Percentiles rank a stretch among this genome's conserved stretches.
phyloP scores from a whole-genome alignment of 495 filamentous ascomycete species.

The Talaromyces stipitatus region DNA sequence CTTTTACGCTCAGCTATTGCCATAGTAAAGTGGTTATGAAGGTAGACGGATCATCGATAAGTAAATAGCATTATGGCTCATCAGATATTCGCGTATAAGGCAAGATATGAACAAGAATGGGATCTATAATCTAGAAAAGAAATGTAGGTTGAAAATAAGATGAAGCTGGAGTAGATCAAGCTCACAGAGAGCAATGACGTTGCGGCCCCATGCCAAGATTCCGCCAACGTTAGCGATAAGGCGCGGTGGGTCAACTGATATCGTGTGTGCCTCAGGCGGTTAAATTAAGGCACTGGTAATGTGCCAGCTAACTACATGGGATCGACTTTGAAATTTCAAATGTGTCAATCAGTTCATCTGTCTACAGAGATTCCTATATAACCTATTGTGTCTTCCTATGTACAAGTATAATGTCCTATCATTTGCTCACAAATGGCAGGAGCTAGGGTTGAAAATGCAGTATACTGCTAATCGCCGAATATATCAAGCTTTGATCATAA shows the following conservation, averaged over 20 bases:
- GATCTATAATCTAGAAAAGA: not conserved
- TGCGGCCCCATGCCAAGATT: not conserved
- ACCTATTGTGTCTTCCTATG: not conserved
- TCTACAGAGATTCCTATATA: not conserved
- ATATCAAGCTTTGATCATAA: constrained; percentile 57
- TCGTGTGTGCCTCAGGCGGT: no score
- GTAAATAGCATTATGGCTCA: not conserved
- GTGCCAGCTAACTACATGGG: no score
- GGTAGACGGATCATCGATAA: not conserved
- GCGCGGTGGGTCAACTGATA: no score
- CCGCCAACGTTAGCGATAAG: not conserved
- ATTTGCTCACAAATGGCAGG: not conserved
- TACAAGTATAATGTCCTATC: not conserved
- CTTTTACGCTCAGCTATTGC: not conserved
- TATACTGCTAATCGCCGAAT: constrained; percentile 13
- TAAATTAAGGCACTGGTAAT: no score
- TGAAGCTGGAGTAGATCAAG: not conserved
- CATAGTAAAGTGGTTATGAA: not conserved
- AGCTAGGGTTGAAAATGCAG: not conserved
- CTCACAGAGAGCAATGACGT: not conserved
- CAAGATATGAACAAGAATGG: no score
- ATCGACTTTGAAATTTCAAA: no score
- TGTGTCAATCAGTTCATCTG: not conserved
- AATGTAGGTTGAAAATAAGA: not conserved
- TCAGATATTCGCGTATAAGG: no score